Evolutionary conservation across 1,284 basidiomycete genomes (phyloP), one percentile per base, ranked within the genome.

Genomic region (Pholiota adiposa): DNA sequence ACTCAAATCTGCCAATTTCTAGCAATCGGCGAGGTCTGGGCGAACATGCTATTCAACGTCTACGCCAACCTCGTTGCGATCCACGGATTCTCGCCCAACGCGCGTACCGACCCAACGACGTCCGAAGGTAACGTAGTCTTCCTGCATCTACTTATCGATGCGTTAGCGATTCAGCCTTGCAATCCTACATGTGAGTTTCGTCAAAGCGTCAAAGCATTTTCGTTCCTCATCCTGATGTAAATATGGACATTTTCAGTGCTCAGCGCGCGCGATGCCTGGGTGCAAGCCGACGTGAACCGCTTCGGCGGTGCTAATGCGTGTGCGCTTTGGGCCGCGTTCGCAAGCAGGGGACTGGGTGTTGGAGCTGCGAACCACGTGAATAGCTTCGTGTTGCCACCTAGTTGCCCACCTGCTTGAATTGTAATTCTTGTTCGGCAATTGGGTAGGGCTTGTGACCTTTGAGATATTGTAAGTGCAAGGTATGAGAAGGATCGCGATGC

Each of bases 1-100:
- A 21, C 31, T 40, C n/a, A 25, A 40, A 14, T 38, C 12, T n/a
- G 11, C 14, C 38, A 51, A 9, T 31, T 25, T 43, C 23, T 51
- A 80, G 79, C 70, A 41, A 78, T 83, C 54, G 81, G 81, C 12
- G 78, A 83, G 64, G 75, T 83, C 33, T 83, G 82, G 83, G 82
- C 83, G 25, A 84, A 84, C 72, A 76, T 78, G 18, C 74, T 84
- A 5, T 81, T 82, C 74, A 82, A 82, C 64, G 79, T 84, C 34
- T 80, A 81, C 62, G 81, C 80, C 14, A 72, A 72, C 7, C 79
- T 84, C 36, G 79, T 84, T 19, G 61, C 31, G 3, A 72, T 63
- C 6, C 70, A 77, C 62, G 83, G 82, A 12, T 84, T 73, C 70
- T 78, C 79, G 2, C 54, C 73, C 3, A 75, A 68, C 5, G 75